phyloP scores from a whole-genome alignment of 1,139 yeast species.

The Torulaspora globosa region DNA sequence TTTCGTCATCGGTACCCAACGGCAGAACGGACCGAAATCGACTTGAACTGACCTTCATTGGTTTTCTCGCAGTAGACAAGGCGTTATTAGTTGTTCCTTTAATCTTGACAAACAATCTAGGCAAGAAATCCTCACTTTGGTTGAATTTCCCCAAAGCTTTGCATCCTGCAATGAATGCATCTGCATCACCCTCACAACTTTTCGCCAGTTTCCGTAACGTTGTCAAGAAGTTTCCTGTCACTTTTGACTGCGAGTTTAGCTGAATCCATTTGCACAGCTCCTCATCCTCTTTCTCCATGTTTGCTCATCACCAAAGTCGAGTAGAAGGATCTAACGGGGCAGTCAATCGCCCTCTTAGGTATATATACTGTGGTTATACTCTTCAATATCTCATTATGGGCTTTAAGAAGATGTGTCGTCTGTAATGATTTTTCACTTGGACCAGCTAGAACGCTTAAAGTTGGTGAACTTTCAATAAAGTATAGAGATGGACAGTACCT shows the following conservation, averaged over 20 bases:
- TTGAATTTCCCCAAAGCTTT: conserved; percentile 29
- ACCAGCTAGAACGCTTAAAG: neutral
- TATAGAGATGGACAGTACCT: neutral
- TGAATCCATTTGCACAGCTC: conserved; percentile 21
- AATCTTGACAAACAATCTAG: conserved; percentile 15
- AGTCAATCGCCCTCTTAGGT: neutral
- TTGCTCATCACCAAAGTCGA: neutral
- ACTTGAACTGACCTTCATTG: neutral
- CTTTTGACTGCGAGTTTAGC: conserved; percentile 20
- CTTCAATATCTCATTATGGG: neutral
- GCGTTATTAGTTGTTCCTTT: neutral
- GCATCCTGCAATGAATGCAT: conserved; percentile 24
- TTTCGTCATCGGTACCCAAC: conserved; percentile 5
- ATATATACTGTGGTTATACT: no score
- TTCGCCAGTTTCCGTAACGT: conserved; percentile 22
- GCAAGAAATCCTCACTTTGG: conserved; percentile 21
- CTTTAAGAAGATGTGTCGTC: conserved; percentile 10
- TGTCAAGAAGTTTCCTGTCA: conserved; percentile 25
- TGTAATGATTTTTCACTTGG: conserved; percentile 49
- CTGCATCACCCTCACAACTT: conserved; percentile 15
- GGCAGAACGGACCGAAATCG: conserved; percentile 1
- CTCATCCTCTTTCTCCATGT: conserved; percentile 13
- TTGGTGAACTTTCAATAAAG: neutral
- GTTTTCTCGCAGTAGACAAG: neutral
- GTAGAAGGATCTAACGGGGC: no score